phyloP scores from a whole-genome alignment of 371 early-diverging fungal species.

The Mucor velutinosus region DNA sequence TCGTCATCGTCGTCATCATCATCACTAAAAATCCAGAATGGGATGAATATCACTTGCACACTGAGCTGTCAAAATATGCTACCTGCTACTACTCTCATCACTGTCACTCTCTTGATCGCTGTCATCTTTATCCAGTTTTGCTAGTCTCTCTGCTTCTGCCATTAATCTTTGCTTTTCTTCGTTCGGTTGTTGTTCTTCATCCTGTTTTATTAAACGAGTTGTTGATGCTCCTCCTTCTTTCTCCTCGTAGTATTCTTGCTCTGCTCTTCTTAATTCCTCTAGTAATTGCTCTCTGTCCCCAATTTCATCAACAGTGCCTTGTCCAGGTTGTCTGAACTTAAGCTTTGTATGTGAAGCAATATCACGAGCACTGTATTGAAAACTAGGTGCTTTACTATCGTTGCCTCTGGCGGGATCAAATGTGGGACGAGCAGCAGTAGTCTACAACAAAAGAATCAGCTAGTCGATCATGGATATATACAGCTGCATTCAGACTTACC shows the following conservation, averaged over 20 bases:
- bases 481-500: not conserved
- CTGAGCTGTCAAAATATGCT: not conserved
- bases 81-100: conserved; percentile 38
- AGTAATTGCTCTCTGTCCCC: conserved; percentile 64
- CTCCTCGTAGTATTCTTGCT: conserved; percentile 64
- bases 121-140: conserved; percentile 66
- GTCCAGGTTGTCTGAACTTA: conserved; percentile 85
- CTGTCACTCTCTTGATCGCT: conserved; percentile 60
- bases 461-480: not conserved
- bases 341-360: conserved; percentile 87
- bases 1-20: conserved; percentile 67
- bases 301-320: conserved; percentile 73
- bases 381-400: conserved; percentile 75
- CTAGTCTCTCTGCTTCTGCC: conserved; percentile 48
- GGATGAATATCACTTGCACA: not conserved
- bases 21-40: not conserved
- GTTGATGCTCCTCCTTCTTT: conserved; percentile 31
- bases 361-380: conserved; percentile 77
- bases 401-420: conserved; percentile 85
- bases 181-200: conserved; percentile 36
- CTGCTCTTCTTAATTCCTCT: conserved; percentile 70
- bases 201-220: conserved; percentile 24
- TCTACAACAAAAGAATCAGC: conserved; percentile 31
- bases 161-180: conserved; percentile 33
- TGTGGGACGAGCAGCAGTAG: conserved; percentile 80